Evolutionary conservation across 2,329 filamentous ascomycete species (phyloP), one percentile per base, ranked within the genome.

Genomic region (Colletotrichum sp.): DNA sequence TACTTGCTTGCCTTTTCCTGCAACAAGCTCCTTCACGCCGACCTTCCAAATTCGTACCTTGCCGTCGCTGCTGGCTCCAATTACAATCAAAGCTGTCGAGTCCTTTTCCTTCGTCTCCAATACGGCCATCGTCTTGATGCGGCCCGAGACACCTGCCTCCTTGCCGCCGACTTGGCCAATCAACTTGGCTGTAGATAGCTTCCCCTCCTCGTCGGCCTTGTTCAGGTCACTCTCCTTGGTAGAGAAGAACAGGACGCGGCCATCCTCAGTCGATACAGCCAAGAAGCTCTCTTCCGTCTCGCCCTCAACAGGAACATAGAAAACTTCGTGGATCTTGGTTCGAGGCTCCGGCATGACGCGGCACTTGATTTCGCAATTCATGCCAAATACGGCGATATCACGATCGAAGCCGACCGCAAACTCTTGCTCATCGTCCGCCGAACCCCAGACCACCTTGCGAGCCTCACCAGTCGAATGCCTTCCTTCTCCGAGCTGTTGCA

Each of bases 381-480:
- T 95, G 77, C 95, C 95, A 82, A 97, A 99, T 1, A 98, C 91
- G 34, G 97, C 89, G 8, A 94, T 90, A 63, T 97, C 96, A 79
- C 95, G 90, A 83, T 99, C 96, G 82, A 99, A 99, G 0, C 90
- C 94, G 5, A 99, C 95, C 0, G 94, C 94, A 81, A 97, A 99
- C 81, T 98, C 95, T 75, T 97, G 95, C 9, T 89, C 93, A 44
- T 93, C 93, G 57, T 92, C 92, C 9, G 90, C 90, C 26, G 86
- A 87, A 75, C 95, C 93, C 96, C 97, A 99, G 2, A 92, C 90
- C 22, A 99, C 95, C 79, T 90, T 92, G 70, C 95, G 89, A 6
- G 96, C 96, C 83, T 99, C 97, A 15, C 96, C 96, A 60, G 92
- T 93, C 60, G 93, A 92, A 83, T 93, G 93, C 83, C 92, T 92